phyloP scores from a whole-genome alignment of 2,329 filamentous ascomycete genomes.

The Clonostachys rosea region DNA sequence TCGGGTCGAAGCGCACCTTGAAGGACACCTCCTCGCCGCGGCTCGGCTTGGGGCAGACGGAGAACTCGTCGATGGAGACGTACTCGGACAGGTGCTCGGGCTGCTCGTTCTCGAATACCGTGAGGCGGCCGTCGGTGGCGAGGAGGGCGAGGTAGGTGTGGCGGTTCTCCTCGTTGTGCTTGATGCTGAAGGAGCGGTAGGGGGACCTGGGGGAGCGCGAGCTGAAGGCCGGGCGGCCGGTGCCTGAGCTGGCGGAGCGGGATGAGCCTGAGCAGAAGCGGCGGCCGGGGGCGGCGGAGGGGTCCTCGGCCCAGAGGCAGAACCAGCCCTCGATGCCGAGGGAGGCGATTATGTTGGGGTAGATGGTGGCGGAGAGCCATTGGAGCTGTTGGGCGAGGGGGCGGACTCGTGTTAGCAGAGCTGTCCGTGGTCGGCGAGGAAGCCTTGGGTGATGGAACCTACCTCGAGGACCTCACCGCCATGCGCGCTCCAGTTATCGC shows the following conservation, averaged over 20 bases:
- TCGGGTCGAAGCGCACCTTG: conserved; percentile 82
- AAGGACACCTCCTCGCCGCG: conserved; percentile 86
- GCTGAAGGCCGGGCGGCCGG: conserved; percentile 48
- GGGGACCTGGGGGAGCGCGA: conserved; percentile 48
- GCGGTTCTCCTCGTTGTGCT: conserved; percentile 70
- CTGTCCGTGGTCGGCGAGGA: background rate
- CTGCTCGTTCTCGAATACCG: conserved; percentile 79
- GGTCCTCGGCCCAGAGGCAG: conserved; percentile 90
- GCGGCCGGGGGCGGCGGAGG: conserved; percentile 71
- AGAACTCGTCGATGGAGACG: conserved; percentile 69
- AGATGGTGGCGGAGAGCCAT: conserved; percentile 89
- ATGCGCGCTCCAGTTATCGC: conserved; percentile 87
- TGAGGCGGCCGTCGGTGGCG: conserved; percentile 74
- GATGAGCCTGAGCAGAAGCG: conserved; percentile 62
- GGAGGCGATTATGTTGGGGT: conserved; percentile 79
- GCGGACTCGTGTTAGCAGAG: conserved; percentile 1
- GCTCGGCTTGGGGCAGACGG: conserved; percentile 64
- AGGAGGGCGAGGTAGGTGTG: conserved; percentile 85
- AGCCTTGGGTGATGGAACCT: conserved; percentile 11
- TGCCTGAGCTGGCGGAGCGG: conserved; percentile 31
- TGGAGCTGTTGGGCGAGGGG: conserved; percentile 57
- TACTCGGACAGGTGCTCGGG: conserved; percentile 78
- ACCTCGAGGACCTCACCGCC: conserved; percentile 88
- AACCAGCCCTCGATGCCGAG: conserved; percentile 87
- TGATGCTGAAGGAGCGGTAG: conserved; percentile 82